These are phyloP conservation scores for Fomitiporia mediterranea DNA, from an alignment of 1,284 basidiomycete genomes.

Conservation along the genomic window DNA sequence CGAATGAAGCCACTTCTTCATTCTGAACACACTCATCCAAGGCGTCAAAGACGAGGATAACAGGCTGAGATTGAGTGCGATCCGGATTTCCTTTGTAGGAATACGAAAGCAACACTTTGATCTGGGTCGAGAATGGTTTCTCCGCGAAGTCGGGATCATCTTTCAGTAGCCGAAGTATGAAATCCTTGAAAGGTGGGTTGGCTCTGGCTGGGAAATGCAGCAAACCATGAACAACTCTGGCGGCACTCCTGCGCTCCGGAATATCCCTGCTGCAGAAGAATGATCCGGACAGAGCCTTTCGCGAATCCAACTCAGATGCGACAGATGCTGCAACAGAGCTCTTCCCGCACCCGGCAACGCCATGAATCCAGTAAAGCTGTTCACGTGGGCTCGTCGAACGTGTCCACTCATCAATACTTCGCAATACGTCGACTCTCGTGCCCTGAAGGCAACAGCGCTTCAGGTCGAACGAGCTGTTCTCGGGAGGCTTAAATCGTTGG, in stretches of 20 bases:
- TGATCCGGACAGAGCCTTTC: neutral
- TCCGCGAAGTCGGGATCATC: neutral
- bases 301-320: neutral
- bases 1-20: too few relatives aligned
- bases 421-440: neutral
- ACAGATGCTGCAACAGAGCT: slow-evolving; percentile 10
- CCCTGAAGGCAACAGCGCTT: neutral
- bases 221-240: neutral
- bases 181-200: neutral
- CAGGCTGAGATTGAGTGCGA: too few relatives aligned
- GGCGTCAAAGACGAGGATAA: slow-evolving; percentile 2
- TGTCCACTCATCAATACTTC: neutral
- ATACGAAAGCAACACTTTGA: neutral
- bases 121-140: neutral
- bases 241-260: neutral
- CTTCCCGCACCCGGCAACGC: too few relatives aligned
- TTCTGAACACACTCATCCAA: slow-evolving; percentile 14
- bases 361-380: slow-evolving; percentile 10
- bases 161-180: too few relatives aligned
- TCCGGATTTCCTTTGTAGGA: too few relatives aligned
- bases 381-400: too few relatives aligned
- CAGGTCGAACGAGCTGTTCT: too few relatives aligned
- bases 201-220: neutral
- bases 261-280: too few relatives aligned
- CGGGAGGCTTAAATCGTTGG: too few relatives aligned